phyloP scores from a whole-genome alignment of 768 basidiomycete genomes.

The Exidia glandulosa region DNA sequence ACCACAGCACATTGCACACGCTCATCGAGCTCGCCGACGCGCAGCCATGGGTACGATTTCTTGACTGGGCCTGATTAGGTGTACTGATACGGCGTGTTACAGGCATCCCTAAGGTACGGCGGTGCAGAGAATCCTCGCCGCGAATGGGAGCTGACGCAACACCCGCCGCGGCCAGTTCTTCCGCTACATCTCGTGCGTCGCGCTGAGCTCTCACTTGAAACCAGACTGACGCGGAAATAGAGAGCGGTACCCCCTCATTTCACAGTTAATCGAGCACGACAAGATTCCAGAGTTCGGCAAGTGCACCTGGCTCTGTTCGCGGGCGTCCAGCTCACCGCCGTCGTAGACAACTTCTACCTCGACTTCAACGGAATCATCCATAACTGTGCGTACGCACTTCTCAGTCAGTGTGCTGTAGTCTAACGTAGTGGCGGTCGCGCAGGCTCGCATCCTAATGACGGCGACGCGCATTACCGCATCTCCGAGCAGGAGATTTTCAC shows the following conservation, averaged over 20 bases:
- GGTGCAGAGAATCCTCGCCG: neutral
- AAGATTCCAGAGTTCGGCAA: slow-evolving; percentile 96
- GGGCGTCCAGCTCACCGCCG: neutral
- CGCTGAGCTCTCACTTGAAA: neutral
- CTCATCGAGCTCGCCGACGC: neutral
- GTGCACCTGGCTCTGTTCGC: slow-evolving; percentile 15
- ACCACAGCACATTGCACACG: neutral
- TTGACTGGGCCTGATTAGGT: neutral
- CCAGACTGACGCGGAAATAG: slow-evolving; percentile 26
- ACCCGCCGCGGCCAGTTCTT: slow-evolving; percentile 58
- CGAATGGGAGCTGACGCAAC: slow-evolving; percentile 2
- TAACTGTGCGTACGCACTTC: slow-evolving; percentile 37
- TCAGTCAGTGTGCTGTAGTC: neutral
- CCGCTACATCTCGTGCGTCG: slow-evolving; percentile 82
- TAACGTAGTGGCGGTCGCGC: slow-evolving; percentile 4
- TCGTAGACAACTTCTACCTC: slow-evolving; percentile 75
- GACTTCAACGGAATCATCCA: slow-evolving; percentile 94
- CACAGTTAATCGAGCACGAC: slow-evolving; percentile 95
- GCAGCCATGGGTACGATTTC: neutral
- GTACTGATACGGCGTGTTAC: neutral
- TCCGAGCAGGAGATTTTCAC: slow-evolving; percentile 97
- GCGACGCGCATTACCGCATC: slow-evolving; percentile 88
- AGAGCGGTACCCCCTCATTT: slow-evolving; percentile 96
- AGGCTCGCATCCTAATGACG: slow-evolving; percentile 95
- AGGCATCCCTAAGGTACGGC: slow-evolving; percentile 40